Base-by-base conservation (phyloP, 1,139 yeast species). In the Williopsis jadinii region DNA sequence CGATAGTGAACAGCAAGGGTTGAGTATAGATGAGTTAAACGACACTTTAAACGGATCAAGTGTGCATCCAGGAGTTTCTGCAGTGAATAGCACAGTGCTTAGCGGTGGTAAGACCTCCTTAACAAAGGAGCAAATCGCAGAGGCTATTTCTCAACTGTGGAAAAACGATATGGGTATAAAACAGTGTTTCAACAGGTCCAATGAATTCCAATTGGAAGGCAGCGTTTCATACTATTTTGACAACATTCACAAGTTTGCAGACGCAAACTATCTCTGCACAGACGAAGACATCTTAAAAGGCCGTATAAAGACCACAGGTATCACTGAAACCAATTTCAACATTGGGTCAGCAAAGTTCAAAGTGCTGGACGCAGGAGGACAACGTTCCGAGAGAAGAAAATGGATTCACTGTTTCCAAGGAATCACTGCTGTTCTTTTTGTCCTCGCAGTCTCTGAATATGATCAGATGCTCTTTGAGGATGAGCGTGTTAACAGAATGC, bases 371-470 rank as follows among this genome's bases (percentile, higher is more conserved):
- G 97, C 96, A 6, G 99, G 99, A 38, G 99, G 99, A 2, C 98
- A 92, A 64, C 70, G 98, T 44, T 79, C 90, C 34, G 98, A 92
- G 63, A 74, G 98, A 44, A 80, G 82, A 52, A 92, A 92, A 60
- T 92, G 98, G 98, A 85, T 92, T 47, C 96, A 90, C 60, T 86
- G 95, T 58, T 92, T 94, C 63, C 95, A 90, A 56, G 87, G 85
- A 50, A 88, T 92, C 42, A 84, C 95, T 0, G 87, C 95, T 2
- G 82, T 94, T 1, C 63, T 92, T 32, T 92, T 88, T 62, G 96
- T 92, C n/a, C 75, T 85, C 27, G 97, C 97, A 0, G 80, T 88
- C 30, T 80, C 88, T 37, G 98, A 92, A 63, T 92, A 86, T 60
- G 97, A 92, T 63, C 96, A 92, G 62, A 80, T 75, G 67, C 64